A percentile compares a stretch with the other conserved stretches of the same genome.
Evolutionary conservation across 2,329 filamentous ascomycete species (phyloP).

Genomic region (Leptographium lundbergii): DNA sequence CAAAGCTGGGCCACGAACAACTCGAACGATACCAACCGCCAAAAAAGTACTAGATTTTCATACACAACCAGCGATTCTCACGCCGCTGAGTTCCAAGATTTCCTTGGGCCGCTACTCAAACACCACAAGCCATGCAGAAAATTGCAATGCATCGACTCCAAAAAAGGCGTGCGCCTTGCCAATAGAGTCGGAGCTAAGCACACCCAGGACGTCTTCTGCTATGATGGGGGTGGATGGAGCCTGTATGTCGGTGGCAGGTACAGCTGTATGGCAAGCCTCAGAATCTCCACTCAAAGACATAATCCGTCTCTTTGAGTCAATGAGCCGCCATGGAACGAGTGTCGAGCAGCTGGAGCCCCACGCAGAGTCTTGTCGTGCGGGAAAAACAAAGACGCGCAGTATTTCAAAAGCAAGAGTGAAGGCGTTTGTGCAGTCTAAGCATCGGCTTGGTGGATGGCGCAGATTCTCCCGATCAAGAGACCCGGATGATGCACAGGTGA

Average conservation of each 20-base stretch:
- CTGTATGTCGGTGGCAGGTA: not conserved
- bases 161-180: not conserved
- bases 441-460: not conserved
- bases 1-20: not conserved
- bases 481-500: not conserved
- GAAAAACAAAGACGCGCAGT: not conserved
- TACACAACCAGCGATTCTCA: not conserved
- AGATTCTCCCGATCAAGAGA: constrained; percentile 1
- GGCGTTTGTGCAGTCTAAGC: not conserved
- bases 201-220: not conserved
- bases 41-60: constrained; percentile 8
- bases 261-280: not conserved
- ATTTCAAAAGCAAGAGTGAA: not conserved
- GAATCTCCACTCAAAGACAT: constrained; percentile 15
- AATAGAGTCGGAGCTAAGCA: not conserved
- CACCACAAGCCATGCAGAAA: not conserved
- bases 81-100: not conserved
- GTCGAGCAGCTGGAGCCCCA: not conserved
- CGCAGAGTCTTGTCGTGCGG: not conserved
- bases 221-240: not conserved
- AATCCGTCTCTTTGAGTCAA: constrained; percentile 16
- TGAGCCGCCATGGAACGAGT: constrained; percentile 3
- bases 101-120: not conserved
- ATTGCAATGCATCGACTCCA: not conserved
- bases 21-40: not conserved